Conservation (phyloP, 169 alveolate genomes). For the Eimeria necatrix region DNA sequence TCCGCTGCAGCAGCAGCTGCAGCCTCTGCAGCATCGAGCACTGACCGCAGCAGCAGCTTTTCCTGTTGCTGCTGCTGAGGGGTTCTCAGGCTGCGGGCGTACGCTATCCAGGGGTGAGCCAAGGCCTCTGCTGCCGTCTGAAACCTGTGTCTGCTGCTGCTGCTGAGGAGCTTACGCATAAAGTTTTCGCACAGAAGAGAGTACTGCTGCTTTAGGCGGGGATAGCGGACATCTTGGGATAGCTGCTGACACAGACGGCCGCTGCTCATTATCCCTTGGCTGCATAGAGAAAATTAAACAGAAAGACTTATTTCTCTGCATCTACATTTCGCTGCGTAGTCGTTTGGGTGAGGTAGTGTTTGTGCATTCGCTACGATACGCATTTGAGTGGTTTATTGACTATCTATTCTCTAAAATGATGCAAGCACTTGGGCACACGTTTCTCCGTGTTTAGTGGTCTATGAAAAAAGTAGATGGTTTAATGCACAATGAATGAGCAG, state of each 20-base stretch:
- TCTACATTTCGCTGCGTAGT: not conserved
- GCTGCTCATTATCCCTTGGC: not conserved
- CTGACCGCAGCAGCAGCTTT: not conserved
- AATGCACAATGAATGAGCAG: too few relatives aligned
- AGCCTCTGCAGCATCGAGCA: not conserved
- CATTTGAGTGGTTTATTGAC: not conserved
- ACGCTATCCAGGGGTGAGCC: constrained; percentile 34
- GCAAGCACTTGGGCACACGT: too few relatives aligned
- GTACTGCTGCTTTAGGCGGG: not conserved
- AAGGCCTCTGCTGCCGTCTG: not conserved
- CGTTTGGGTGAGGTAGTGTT: not conserved
- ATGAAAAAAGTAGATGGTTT: too few relatives aligned
- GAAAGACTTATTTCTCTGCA: not conserved
- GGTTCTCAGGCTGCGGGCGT: not conserved
- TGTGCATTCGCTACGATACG: not conserved
- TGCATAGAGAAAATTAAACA: not conserved
- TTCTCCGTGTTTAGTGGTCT: too few relatives aligned
- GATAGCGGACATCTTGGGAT: not conserved
- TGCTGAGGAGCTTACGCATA: constrained; percentile 35
- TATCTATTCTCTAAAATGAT: not conserved
- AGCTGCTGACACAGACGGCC: not conserved
- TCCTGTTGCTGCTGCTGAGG: not conserved
- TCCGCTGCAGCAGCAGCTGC: not conserved
- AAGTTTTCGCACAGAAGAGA: constrained; percentile 38
- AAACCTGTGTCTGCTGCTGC: not conserved